phyloP scores from a whole-genome alignment of 2,329 filamentous ascomycete species.

The Cytospora piceicola region DNA sequence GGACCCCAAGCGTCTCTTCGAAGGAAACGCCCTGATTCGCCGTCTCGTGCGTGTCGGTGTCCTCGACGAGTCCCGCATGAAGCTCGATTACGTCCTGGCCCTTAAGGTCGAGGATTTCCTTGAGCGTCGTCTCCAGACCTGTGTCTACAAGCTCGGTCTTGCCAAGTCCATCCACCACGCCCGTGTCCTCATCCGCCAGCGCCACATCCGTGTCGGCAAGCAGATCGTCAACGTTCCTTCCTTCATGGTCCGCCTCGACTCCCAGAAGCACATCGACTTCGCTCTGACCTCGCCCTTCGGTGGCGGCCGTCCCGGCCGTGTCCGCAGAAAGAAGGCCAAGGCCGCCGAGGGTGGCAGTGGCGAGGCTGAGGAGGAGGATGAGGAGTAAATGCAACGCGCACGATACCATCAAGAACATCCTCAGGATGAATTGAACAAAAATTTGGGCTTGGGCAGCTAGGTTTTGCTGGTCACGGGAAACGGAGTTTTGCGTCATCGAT shows the following conservation, averaged over 20 bases:
- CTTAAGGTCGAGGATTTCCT: slow-evolving; percentile 99
- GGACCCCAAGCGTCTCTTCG: slow-evolving; percentile 99
- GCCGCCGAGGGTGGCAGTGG: slow-evolving; percentile 85
- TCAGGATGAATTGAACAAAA: slow-evolving; percentile 20
- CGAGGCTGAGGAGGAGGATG: slow-evolving; percentile 84
- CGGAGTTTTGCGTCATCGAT: slow-evolving; percentile 31
- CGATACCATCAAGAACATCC: slow-evolving; percentile 13
- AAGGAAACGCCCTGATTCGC: slow-evolving; percentile 99
- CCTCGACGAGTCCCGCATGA: slow-evolving; percentile 99
- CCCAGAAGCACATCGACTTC: slow-evolving; percentile 99
- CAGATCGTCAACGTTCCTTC: slow-evolving; percentile 99
- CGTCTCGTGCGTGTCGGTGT: slow-evolving; percentile 99
- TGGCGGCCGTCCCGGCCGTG: slow-evolving; percentile 94
- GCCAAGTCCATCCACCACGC: slow-evolving; percentile 99
- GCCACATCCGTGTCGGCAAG: slow-evolving; percentile 99
- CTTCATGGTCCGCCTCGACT: slow-evolving; percentile 99
- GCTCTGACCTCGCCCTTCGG: slow-evolving; percentile 96
- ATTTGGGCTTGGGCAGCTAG: slow-evolving; percentile 31
- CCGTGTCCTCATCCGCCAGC: slow-evolving; percentile 98
- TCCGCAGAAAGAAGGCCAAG: slow-evolving; percentile 99
- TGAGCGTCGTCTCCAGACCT: slow-evolving; percentile 99
- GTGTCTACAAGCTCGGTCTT: slow-evolving; percentile 99
- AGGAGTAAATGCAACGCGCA: slow-evolving; percentile 59
- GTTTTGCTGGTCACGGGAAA: slow-evolving; percentile 31
- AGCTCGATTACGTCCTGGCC: slow-evolving; percentile 99